phyloP scores from a whole-genome alignment of 305 asterid species.

The Euphrasia arctica region DNA sequence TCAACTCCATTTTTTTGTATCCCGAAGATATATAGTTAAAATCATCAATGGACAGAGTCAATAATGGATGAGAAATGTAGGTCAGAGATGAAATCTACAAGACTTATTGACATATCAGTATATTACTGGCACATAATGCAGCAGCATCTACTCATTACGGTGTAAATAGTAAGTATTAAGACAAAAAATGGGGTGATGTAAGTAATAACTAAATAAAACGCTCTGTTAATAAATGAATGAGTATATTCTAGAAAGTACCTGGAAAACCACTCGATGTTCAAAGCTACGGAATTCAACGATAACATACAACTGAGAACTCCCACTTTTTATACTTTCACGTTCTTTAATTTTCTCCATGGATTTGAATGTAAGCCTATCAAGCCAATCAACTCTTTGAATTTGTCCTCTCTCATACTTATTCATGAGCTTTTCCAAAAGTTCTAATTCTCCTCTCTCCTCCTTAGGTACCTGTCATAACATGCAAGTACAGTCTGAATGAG shows the following conservation, averaged over 20 bases:
- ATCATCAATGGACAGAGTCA: background rate
- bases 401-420: constrained; percentile 97
- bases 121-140: background rate
- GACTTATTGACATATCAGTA: too few species aligned
- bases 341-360: constrained; percentile 95
- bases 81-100: background rate
- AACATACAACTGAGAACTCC: constrained; percentile 82
- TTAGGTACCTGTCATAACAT: constrained; percentile 69
- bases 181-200: background rate
- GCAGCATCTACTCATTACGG: background rate
- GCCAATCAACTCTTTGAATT: constrained; percentile 98
- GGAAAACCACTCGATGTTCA: constrained; percentile 96
- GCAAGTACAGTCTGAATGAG: constrained; percentile 12
- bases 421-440: constrained; percentile 89
- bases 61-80: background rate
- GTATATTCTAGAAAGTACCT: constrained; percentile 43
- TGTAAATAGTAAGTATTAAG: background rate
- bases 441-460: constrained; percentile 95
- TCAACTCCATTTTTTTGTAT: background rate
- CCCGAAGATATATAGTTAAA: background rate
- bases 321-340: constrained; percentile 66
- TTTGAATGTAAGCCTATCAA: constrained; percentile 92
- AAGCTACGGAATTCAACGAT: constrained; percentile 89
- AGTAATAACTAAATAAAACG: too few species aligned
- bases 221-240: background rate